phyloP scores from a whole-genome alignment of 805 yeast genomes.

The Myxozyma lipomycoides region DNA sequence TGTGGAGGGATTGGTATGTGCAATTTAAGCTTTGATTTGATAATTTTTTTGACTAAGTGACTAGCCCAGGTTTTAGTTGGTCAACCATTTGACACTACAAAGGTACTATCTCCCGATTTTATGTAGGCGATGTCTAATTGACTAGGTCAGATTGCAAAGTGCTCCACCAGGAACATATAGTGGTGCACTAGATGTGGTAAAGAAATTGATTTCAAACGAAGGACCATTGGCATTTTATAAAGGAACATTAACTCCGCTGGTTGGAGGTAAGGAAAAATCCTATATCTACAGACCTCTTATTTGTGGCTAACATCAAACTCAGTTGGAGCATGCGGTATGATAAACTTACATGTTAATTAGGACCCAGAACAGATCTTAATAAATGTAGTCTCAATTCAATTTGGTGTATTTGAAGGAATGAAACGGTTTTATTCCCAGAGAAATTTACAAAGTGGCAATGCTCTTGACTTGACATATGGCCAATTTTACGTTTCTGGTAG shows the following conservation, averaged over 20 bases:
- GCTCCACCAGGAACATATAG: constrained; percentile 71
- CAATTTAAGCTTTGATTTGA: not conserved
- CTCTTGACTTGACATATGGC: constrained; percentile 45
- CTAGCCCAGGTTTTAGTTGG: constrained; percentile 88
- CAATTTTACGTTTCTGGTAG: constrained; percentile 83
- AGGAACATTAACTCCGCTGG: constrained; percentile 87
- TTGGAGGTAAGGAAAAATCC: constrained; percentile 51
- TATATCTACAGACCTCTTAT: not conserved
- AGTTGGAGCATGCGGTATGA: constrained; percentile 80
- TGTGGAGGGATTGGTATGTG: constrained; percentile 73
- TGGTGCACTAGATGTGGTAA: constrained; percentile 75
- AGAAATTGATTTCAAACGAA: constrained; percentile 66
- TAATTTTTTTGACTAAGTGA: not conserved
- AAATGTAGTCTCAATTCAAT: constrained; percentile 67
- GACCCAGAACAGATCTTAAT: not conserved
- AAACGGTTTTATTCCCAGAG: constrained; percentile 61
- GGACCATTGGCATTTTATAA: constrained; percentile 85
- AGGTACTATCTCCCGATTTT: constrained; percentile 10
- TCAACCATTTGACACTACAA: constrained; percentile 45
- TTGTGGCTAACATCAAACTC: constrained; percentile 41
- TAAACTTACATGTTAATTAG: not conserved
- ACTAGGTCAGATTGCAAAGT: constrained; percentile 83
- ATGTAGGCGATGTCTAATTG: not conserved
- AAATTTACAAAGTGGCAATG: constrained; percentile 38
- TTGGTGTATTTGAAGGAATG: constrained; percentile 92